A percentile compares a stretch with the other conserved stretches of the same genome.
These are phyloP conservation scores for Centella asiatica DNA, from an alignment of 129 eudicot genomes.

Conservation along the genomic window DNA sequence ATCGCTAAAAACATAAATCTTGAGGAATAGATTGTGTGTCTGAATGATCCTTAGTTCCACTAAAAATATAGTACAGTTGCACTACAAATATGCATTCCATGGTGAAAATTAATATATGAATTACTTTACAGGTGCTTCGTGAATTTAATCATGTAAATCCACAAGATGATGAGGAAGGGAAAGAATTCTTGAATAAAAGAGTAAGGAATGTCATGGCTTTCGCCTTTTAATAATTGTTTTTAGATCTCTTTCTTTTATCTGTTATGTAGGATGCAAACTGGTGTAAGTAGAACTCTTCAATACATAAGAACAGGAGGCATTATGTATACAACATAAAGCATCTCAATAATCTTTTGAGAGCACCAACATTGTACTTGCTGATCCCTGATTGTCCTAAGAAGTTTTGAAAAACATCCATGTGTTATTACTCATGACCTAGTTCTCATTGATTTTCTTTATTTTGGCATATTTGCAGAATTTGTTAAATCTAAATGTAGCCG, in stretches of 20 bases:
- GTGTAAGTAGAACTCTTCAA: background rate
- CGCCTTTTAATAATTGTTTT: background rate
- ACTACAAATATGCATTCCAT: background rate
- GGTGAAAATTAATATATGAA: background rate
- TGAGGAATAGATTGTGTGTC: no score
- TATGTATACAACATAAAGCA: background rate
- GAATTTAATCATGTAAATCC: slow-evolving; percentile 99
- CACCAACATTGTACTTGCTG: background rate
- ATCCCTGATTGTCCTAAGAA: background rate
- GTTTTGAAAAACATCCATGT: background rate
- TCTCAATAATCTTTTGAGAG: background rate
- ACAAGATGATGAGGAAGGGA: slow-evolving; percentile 93
- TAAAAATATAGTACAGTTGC: no score
- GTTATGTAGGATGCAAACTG: background rate
- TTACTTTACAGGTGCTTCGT: slow-evolving; percentile 70
- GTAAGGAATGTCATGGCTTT: slow-evolving; percentile 34
- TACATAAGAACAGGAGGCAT: background rate
- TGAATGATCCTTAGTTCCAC: no score
- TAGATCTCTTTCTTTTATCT: background rate
- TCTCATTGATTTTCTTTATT: background rate
- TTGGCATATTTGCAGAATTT: slow-evolving; percentile 40
- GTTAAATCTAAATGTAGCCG: slow-evolving; percentile 79
- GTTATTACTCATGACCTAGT: background rate
- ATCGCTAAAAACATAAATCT: no score
- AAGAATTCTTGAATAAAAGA: slow-evolving; percentile 75